Evolutionary conservation across 208 protist species (phyloP), one percentile per base, ranked within the genome.

Genomic region (Herpetomonas tarakana): DNA sequence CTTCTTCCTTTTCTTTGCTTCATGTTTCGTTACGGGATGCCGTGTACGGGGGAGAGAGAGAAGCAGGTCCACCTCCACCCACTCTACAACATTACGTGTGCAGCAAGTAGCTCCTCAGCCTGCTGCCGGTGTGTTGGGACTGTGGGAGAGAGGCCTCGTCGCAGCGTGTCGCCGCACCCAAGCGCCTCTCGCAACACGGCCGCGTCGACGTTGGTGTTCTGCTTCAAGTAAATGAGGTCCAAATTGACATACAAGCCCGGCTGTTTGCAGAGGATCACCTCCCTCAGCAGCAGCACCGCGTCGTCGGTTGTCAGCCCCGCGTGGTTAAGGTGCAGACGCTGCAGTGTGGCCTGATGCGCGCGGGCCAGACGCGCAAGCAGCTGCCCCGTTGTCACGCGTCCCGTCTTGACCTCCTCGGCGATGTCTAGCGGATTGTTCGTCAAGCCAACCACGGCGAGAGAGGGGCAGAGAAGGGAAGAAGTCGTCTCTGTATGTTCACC

Each of bases 261-360:
- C 4, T 41, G 6, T 21, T 64, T 29, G n/a, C 25, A 56, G 44
- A 49, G 44, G 16, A 74, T 44, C n/a, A 76, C 25, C 0, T 30
- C 35, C 11, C 22, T 25, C 7, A 83, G 22, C 3, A 83, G 12
- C 14, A 3, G 35, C 12, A 53, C 30, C 7, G 50, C 63, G 21
- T 74, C 65, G 0, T 4, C n/a, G 1, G 71, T 70, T 27, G 6
- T 53, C 7, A 83, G 24, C 1, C 46, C 53, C 2, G 65, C 63
- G 44, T 83, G 76, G 26, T 78, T 78, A 18, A 83, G 58, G 27
- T 83, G 76, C 3, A 83, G 4, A 7, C 76, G 76, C 0, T 64
- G 62, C 1, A 78, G 65, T 12, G 66, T 70, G 14, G 30, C 4
- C 16, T 47, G 24, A 3, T 47, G 4, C 3, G 18, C 7, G 11